A percentile compares a stretch with the other conserved stretches of the same genome.
phyloP scores from a whole-genome alignment of 2,329 filamentous ascomycete genomes.

The Phialemoniopsis sp. region DNA sequence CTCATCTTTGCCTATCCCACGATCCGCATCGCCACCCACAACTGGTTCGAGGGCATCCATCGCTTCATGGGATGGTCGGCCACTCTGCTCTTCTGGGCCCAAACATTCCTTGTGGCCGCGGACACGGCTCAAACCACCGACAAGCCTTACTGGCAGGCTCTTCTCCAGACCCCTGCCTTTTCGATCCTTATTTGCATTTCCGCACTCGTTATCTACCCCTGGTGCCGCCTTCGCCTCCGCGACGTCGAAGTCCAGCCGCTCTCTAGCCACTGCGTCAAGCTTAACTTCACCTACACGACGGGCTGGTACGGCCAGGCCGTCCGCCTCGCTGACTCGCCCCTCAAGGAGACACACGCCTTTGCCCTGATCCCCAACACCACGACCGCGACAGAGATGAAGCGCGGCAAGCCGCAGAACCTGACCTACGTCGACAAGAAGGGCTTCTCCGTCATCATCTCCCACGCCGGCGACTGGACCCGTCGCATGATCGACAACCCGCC shows the following conservation, averaged over 20 bases:
- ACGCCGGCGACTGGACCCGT: constrained; percentile 62
- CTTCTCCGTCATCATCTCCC: constrained; percentile 60
- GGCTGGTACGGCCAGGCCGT: constrained; percentile 53
- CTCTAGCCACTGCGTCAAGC: constrained; percentile 66
- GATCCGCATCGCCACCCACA: constrained; percentile 21
- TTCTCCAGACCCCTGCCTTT: constrained; percentile 41
- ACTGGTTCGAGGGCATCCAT: constrained; percentile 28
- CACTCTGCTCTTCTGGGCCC: constrained; percentile 55
- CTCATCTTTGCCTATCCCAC: constrained; percentile 20
- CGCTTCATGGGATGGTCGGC: constrained; percentile 28
- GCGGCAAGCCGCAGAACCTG: constrained; percentile 4
- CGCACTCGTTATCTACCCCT: constrained; percentile 64
- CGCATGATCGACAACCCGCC: constrained; percentile 50
- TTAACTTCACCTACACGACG: constrained; percentile 63
- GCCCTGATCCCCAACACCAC: constrained; percentile 63
- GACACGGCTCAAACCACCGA: constrained; percentile 28
- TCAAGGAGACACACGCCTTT: constrained; percentile 73
- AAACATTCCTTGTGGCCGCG: constrained; percentile 52
- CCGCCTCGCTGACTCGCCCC: constrained; percentile 57
- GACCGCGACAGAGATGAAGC: constrained; percentile 6
- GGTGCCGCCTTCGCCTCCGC: constrained; percentile 67
- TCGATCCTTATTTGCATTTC: constrained; percentile 68
- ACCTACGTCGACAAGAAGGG: constrained; percentile 36
- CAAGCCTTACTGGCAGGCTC: constrained; percentile 25
- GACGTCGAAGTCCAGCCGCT: constrained; percentile 62